Base-by-base conservation (phyloP, 257 asterid species). In the Solanum raphanifolium region DNA sequence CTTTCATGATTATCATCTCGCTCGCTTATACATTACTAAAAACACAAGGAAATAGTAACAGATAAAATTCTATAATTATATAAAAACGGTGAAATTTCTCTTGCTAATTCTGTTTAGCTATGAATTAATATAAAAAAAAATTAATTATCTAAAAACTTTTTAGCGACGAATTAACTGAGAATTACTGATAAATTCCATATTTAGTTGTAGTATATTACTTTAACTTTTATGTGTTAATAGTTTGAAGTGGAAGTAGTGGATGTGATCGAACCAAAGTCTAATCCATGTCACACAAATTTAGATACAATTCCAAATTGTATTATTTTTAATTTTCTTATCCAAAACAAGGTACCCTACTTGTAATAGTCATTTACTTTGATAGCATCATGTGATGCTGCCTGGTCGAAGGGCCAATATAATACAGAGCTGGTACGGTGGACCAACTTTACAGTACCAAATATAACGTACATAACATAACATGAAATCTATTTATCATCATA, bases 361-460 rank as follows among this genome's bases (percentile, higher is more conserved):
- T 20, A 41, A 73, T 3, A 29, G 41, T 86, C 68, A 69, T 46
- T 68, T 43, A 41, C 15, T 38, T 68, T 31, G 79, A 39, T 27
- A 86, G 83, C 32, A 86, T 86, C 87, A 86, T 66, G 87, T 86
- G 87, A 86, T 86, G 83, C 43, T 81, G 85, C 85, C 68, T 27
- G 39, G 27, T 81, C 6, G 13, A 46, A 46, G 85, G 68, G 85
- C 85, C 85, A 46, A 81, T 46, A 69, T 69, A 23, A 39, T 32
- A 62, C 65, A 86, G 68, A 86, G 62, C 68, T 20, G 36, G 58
- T 16, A 27, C 6, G 15, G 79, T 86, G 87, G 87, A 52, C 87
- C 87, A 66, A 20, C 5, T 39, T 25, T 73, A 69, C 34, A 69
- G 87, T 86, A 86, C 83, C 27, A 86, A 86, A 86, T 38, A 27